Conservation (phyloP, 371 early-diverging fungal species). For the Mortierella sp. region DNA sequence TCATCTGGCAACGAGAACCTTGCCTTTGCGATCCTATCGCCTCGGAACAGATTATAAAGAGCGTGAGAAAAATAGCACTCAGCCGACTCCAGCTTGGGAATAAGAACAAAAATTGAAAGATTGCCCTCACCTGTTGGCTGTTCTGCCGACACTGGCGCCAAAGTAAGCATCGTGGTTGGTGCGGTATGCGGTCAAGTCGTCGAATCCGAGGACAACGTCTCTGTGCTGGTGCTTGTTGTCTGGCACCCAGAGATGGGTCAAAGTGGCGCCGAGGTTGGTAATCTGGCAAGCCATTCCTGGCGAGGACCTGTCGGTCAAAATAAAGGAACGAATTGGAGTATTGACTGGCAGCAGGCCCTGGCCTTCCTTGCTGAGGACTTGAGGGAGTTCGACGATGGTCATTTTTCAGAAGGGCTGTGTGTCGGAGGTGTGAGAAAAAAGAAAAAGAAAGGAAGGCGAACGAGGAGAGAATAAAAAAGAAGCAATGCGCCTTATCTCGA, state of each 20-base stretch:
- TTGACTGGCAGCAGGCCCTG: constrained; percentile 36
- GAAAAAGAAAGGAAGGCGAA: background rate
- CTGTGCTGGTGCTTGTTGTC: constrained; percentile 36
- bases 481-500: background rate
- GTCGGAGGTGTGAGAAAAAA: background rate
- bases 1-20: constrained; percentile 54
- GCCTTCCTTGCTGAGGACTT: constrained; percentile 29
- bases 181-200: constrained; percentile 58
- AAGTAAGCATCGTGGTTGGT: constrained; percentile 60
- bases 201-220: constrained; percentile 68
- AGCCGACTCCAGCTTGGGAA: too few species aligned
- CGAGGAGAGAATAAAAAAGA: background rate
- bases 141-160: constrained; percentile 66
- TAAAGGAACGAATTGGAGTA: constrained; percentile 46
- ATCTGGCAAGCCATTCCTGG: constrained; percentile 53
- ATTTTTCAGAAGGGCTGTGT: constrained; percentile 6
- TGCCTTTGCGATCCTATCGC: constrained; percentile 62
- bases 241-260: constrained; percentile 61
- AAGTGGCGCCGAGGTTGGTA: constrained; percentile 60
- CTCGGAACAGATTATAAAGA: background rate
- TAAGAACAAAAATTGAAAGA: background rate
- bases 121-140: constrained; percentile 40
- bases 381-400: constrained; percentile 31
- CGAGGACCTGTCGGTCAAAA: constrained; percentile 41
- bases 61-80: background rate